Evolutionary conservation across 2,329 filamentous ascomycete genomes (phyloP), one percentile per base, ranked within the genome.

Genomic region (Canariomyces notabilis): DNA sequence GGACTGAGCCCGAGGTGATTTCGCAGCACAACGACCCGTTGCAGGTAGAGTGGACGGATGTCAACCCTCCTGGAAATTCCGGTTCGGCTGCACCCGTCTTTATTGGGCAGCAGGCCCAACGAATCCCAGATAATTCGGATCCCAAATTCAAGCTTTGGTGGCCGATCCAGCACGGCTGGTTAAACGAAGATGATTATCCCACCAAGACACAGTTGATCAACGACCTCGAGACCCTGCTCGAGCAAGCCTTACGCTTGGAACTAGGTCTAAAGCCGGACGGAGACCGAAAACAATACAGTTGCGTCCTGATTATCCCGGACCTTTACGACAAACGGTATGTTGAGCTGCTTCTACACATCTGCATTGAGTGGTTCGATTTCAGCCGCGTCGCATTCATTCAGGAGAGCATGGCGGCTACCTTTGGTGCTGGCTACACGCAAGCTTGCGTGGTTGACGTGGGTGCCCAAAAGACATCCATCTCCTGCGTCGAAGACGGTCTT

Each of bases 391-490:
- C 87, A 64, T 94, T 98, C 62, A 89, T 97, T 49, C 93, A 98
- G 65, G 93, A 98, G 68, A 95, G 89, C 60, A 80, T 97, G 61
- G 90, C 91, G 0, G 91, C 90, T 3, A 93, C 89, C 0, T 98
- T 95, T 63, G 93, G 93, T 11, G 93, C 91, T 4, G 93, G 93
- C 6, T 96, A 94, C 61, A 94, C 90, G 1, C 89, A 87, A 52
- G 87, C 89, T 16, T 98, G 93, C 58, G 89, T 98, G 46, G 89
- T 98, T 9, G 93, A 98, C 63, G 85, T 98, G 46, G 93, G 93
- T 11, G 91, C 93, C 1, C 89, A 97, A 63, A 98, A 98, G 75
- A 97, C 93, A 1, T 95, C 93, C 0, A 86, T 98, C 23, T 91
- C 90, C 52, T 98, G 93, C 57, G 90, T 98, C 9, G 93, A 98